phyloP scores from a whole-genome alignment of 2,329 filamentous ascomycete genomes.

The Penicillium sp. region DNA sequence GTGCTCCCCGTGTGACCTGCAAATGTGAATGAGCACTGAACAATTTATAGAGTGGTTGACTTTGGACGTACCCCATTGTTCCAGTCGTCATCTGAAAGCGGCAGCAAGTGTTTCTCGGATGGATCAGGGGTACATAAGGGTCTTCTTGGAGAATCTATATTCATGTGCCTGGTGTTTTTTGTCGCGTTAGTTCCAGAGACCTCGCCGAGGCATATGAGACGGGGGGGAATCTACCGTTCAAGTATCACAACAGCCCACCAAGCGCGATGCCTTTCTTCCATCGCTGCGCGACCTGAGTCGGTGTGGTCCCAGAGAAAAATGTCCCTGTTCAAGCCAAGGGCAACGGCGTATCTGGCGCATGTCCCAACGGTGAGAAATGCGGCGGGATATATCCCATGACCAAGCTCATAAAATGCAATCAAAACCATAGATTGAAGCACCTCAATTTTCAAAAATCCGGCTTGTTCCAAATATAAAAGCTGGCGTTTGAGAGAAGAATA shows the following conservation, averaged over 20 bases:
- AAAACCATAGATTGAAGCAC: not conserved
- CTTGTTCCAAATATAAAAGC: not conserved
- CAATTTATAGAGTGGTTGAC: too few relatives aligned
- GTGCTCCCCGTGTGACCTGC: too few relatives aligned
- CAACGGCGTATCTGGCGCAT: constrained; percentile 5
- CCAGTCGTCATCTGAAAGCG: too few relatives aligned
- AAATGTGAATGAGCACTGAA: too few relatives aligned
- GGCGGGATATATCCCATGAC: constrained; percentile 8
- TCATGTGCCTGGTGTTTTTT: too few relatives aligned
- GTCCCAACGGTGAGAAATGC: constrained; percentile 2
- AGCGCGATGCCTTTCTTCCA: constrained; percentile 26
- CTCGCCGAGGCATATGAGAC: too few relatives aligned
- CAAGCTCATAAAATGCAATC: constrained; percentile 6
- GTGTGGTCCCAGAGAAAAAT: not conserved
- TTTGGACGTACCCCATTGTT: too few relatives aligned
- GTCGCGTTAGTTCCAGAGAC: too few relatives aligned
- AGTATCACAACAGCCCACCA: constrained; percentile 33
- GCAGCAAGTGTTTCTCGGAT: too few relatives aligned
- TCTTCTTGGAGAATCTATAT: too few relatives aligned
- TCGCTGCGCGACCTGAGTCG: constrained; percentile 7
- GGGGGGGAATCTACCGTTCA: constrained; percentile 4
- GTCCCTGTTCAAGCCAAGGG: not conserved
- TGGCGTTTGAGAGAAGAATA: too few relatives aligned
- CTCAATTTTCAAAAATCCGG: not conserved
- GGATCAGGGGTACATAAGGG: too few relatives aligned